phyloP scores from a whole-genome alignment of 768 basidiomycete species.

The Phaffia tasmanica region DNA sequence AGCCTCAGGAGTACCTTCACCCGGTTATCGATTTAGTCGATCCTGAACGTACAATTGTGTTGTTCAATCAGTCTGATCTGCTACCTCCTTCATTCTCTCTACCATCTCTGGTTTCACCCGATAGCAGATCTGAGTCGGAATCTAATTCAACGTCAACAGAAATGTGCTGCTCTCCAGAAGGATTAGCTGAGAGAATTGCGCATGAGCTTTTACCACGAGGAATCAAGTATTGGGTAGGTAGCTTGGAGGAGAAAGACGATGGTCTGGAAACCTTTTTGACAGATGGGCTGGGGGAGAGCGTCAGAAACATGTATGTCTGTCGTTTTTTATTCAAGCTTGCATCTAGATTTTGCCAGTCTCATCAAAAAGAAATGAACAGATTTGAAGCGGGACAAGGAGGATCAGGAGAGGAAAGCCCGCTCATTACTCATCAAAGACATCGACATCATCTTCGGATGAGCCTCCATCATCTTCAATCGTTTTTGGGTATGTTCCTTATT shows the following conservation, averaged over 20 bases:
- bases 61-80: constrained; percentile 72
- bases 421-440: constrained; percentile 72
- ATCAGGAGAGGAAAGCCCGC: constrained; percentile 41
- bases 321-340: neutral
- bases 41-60: constrained; percentile 47
- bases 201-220: neutral
- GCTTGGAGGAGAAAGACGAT: constrained; percentile 47
- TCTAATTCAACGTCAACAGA: neutral
- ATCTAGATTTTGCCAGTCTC: neutral
- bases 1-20: constrained; percentile 38
- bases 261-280: constrained; percentile 53
- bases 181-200: neutral
- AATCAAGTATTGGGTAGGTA: constrained; percentile 48
- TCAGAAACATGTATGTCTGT: constrained; percentile 46
- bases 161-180: neutral
- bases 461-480: constrained; percentile 51
- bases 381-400: constrained; percentile 20
- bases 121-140: neutral
- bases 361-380: neutral
- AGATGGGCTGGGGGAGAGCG: constrained; percentile 44
- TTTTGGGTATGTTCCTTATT: constrained; percentile 42
- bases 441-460: constrained; percentile 62
- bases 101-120: too few relatives aligned
- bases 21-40: constrained; percentile 43
- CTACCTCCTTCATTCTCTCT: constrained; percentile 24